Conservation (phyloP, 1,284 basidiomycete species). For the Afroboletus lepidellus region DNA sequence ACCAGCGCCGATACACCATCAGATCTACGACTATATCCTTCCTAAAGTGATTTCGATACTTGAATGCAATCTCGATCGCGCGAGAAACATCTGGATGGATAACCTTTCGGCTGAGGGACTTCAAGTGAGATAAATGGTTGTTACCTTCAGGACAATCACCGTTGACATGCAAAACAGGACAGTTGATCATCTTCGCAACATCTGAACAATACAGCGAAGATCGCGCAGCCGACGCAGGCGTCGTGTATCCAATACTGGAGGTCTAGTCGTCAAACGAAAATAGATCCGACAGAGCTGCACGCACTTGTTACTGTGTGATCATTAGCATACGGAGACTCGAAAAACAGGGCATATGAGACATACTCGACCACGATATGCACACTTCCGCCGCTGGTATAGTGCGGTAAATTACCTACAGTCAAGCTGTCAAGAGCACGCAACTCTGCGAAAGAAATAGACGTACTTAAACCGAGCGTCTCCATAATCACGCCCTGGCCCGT, state of each 20-base stretch:
- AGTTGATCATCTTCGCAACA: slow-evolving; percentile 86
- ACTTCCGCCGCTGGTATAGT: slow-evolving; percentile 86
- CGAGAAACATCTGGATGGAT: slow-evolving; percentile 66
- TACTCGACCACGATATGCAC: slow-evolving; percentile 91
- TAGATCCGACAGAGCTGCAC: slow-evolving; percentile 10
- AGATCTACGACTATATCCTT: slow-evolving; percentile 89
- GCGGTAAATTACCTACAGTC: slow-evolving; percentile 71
- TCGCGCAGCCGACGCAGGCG: slow-evolving; percentile 76
- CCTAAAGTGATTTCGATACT: slow-evolving; percentile 81
- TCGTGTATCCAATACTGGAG: slow-evolving; percentile 84
- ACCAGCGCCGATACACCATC: slow-evolving; percentile 85
- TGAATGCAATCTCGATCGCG: slow-evolving; percentile 78
- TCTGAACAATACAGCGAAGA: slow-evolving; percentile 89
- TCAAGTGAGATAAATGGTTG: slow-evolving; percentile 13
- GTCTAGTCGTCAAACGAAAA: not conserved
- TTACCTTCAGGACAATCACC: slow-evolving; percentile 88
- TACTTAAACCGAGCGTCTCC: slow-evolving; percentile 81
- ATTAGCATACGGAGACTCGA: slow-evolving; percentile 50
- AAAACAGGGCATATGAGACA: slow-evolving; percentile 37
- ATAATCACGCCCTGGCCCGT: slow-evolving; percentile 89
- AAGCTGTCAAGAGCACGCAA: not conserved
- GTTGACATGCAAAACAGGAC: slow-evolving; percentile 89
- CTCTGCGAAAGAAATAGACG: slow-evolving; percentile 24
- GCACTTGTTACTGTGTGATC: slow-evolving; percentile 51
- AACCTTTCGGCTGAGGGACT: not conserved